A percentile compares a stretch with the other conserved stretches of the same genome.
Conservation (phyloP, 2,329 filamentous ascomycete species). For the Epichloe sp. region DNA sequence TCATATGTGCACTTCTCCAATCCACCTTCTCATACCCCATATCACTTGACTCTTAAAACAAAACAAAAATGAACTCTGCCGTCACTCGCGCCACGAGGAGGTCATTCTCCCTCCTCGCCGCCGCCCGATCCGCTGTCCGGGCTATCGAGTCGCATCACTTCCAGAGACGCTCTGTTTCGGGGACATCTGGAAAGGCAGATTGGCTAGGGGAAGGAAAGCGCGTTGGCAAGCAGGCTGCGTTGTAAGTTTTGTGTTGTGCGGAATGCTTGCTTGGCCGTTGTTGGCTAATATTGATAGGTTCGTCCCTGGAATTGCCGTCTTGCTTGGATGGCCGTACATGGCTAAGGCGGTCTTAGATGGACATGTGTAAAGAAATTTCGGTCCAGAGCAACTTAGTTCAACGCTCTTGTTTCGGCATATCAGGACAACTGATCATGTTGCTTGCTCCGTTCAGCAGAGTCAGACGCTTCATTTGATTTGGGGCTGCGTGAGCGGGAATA, state of each 20-base stretch:
- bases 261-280: not conserved
- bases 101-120: conserved; percentile 21
- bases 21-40: not conserved
- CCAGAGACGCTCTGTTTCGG: conserved; percentile 17
- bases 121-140: conserved; percentile 20
- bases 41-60: too few species aligned
- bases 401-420: not conserved
- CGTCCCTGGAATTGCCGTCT: conserved; percentile 18
- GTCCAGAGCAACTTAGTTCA: not conserved
- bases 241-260: conserved; percentile 16
- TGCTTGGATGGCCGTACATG: conserved; percentile 23
- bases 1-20: not conserved
- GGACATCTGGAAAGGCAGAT: conserved; percentile 17
- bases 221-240: conserved; percentile 16
- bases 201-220: conserved; percentile 21
- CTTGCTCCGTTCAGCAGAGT: too few species aligned
- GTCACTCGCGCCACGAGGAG: conserved; percentile 18
- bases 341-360: conserved; percentile 19
- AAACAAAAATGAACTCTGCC: conserved; percentile 15
- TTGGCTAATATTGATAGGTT: conserved; percentile 15
- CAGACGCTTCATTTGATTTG: too few species aligned
- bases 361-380: conserved; percentile 10
- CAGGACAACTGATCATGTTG: too few species aligned
- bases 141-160: conserved; percentile 24
- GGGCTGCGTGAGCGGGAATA: too few species aligned